Conservation (phyloP, 2,329 filamentous ascomycete species). For the Phyllosticta paracitricarpa region DNA sequence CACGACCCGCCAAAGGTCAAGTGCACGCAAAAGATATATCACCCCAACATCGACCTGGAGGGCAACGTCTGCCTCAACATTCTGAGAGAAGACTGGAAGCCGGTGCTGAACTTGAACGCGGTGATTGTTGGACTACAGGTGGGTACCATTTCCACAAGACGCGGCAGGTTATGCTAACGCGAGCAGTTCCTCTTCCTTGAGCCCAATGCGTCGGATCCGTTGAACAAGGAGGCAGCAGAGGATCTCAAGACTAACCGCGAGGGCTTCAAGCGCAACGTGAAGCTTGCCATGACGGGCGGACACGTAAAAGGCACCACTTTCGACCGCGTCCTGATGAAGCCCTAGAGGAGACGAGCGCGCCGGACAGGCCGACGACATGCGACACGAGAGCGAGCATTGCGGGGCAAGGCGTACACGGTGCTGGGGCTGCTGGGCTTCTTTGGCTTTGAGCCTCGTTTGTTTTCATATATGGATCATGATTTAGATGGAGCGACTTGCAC, state of each 20-base stretch:
- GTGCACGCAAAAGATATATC: conserved; percentile 97
- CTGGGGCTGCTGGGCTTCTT: conserved; percentile 8
- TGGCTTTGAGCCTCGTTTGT: not conserved
- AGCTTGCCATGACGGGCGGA: conserved; percentile 72
- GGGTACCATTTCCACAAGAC: conserved; percentile 17
- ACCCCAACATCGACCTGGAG: conserved; percentile 95
- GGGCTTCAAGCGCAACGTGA: conserved; percentile 83
- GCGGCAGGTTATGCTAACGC: conserved; percentile 10
- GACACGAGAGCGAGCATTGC: conserved; percentile 8
- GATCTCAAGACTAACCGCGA: conserved; percentile 81
- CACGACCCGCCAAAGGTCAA: conserved; percentile 97
- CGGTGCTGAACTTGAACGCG: conserved; percentile 90
- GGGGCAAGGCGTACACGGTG: conserved; percentile 8
- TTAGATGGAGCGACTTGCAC: not conserved
- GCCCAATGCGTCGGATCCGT: conserved; percentile 90
- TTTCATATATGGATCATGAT: not conserved
- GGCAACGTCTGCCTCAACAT: conserved; percentile 98
- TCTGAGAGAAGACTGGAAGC: conserved; percentile 96
- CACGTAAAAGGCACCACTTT: conserved; percentile 62
- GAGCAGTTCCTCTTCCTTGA: conserved; percentile 88
- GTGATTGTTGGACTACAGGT: conserved; percentile 91
- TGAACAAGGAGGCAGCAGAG: conserved; percentile 96
- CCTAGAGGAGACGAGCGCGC: not conserved
- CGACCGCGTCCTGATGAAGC: conserved; percentile 51
- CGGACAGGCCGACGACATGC: not conserved